phyloP scores from a whole-genome alignment of 2,329 filamentous ascomycete genomes.

The Aspergillus proliferans region DNA sequence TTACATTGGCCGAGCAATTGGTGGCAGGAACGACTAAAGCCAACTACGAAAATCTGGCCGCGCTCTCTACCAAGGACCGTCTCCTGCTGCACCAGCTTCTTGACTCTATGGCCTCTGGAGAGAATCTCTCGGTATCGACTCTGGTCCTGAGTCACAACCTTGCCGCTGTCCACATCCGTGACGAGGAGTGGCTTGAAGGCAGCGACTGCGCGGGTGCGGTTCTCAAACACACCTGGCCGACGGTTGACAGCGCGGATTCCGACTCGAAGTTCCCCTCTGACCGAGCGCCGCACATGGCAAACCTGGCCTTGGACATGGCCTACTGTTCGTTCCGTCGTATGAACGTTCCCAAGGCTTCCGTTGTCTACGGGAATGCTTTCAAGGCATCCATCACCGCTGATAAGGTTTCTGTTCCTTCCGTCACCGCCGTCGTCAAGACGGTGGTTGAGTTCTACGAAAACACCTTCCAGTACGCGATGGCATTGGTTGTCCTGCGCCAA shows the following conservation, averaged over 20 bases:
- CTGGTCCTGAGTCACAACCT: slow-evolving; percentile 27
- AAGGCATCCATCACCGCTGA: slow-evolving; percentile 26
- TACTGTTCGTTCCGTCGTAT: slow-evolving; percentile 30
- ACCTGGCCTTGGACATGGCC: slow-evolving; percentile 26
- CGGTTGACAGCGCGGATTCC: slow-evolving; percentile 22
- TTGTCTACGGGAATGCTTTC: slow-evolving; percentile 30
- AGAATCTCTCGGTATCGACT: slow-evolving; percentile 18
- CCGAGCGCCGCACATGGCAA: slow-evolving; percentile 25
- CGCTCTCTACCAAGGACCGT: slow-evolving; percentile 20
- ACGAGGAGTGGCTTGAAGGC: slow-evolving; percentile 25
- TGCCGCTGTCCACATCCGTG: slow-evolving; percentile 24
- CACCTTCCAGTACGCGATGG: slow-evolving; percentile 31
- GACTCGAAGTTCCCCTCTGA: slow-evolving; percentile 24
- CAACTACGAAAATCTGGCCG: slow-evolving; percentile 15
- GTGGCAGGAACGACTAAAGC: slow-evolving; percentile 16
- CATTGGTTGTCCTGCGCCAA: slow-evolving; percentile 23
- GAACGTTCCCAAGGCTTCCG: slow-evolving; percentile 22
- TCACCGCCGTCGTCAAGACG: slow-evolving; percentile 27
- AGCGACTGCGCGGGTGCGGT: slow-evolving; percentile 24
- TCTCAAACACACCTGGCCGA: slow-evolving; percentile 28
- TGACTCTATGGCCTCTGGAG: slow-evolving; percentile 25
- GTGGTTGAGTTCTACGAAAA: slow-evolving; percentile 33
- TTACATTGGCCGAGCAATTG: slow-evolving; percentile 22
- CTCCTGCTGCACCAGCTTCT: slow-evolving; percentile 26
- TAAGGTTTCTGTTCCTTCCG: slow-evolving; percentile 24